Conservation (phyloP, 805 yeast species). For the Metschnikowia amazonensis region DNA sequence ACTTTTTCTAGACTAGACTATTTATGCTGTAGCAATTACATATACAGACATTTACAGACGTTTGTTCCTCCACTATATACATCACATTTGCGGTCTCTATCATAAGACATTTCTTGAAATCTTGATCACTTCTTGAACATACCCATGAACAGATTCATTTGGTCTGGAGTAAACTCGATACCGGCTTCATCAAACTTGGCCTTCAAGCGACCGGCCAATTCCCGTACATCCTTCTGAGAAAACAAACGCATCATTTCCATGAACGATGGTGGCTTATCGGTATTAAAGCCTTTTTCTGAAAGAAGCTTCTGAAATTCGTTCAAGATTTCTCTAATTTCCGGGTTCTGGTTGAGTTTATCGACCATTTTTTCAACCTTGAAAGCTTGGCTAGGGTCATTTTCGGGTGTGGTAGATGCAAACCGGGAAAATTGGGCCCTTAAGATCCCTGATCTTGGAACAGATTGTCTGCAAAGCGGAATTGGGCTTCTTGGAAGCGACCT, state of each 20-base stretch:
- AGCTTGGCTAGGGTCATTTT: constrained; percentile 5
- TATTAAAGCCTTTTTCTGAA: constrained; percentile 29
- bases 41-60: background rate
- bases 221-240: constrained; percentile 35
- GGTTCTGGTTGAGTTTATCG: constrained; percentile 21
- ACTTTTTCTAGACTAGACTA: no score
- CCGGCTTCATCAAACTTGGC: constrained; percentile 30
- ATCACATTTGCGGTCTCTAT: background rate
- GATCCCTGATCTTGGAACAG: background rate
- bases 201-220: constrained; percentile 26
- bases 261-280: constrained; percentile 33
- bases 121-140: constrained; percentile 15
- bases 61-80: background rate
- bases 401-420: constrained; percentile 11
- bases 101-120: background rate
- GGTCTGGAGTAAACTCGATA: constrained; percentile 30
- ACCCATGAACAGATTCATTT: constrained; percentile 29
- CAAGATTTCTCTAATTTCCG: constrained; percentile 29
- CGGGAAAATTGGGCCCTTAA: constrained; percentile 3
- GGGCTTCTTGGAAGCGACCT: constrained; percentile 3
- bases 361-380: constrained; percentile 18
- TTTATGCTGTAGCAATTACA: no score
- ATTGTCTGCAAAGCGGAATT: background rate
- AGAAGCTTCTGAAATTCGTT: constrained; percentile 31
- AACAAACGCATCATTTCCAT: constrained; percentile 35